These are phyloP conservation scores for Coniochaeta pulveracea DNA, from an alignment of 2,329 filamentous ascomycete genomes.

Conservation along the genomic window DNA sequence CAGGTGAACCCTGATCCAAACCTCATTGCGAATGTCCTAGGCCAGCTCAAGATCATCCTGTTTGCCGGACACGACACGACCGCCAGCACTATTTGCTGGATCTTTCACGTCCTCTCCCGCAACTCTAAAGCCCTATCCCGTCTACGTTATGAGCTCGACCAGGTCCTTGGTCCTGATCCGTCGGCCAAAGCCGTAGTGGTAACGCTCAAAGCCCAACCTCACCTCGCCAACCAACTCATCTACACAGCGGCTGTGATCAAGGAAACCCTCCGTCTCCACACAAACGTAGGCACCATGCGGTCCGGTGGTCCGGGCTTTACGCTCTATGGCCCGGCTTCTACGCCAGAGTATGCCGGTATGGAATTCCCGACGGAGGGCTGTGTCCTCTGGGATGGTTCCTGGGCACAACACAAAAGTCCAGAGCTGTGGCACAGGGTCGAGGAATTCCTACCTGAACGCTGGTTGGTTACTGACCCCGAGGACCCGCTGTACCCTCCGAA, in stretches of 20 bases:
- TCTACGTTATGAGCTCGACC: constrained; percentile 18
- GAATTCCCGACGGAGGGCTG: constrained; percentile 17
- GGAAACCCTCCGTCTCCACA: constrained; percentile 22
- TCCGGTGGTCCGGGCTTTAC: constrained; percentile 11
- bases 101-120: constrained; percentile 7
- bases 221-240: constrained; percentile 19
- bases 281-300: constrained; percentile 15
- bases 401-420: constrained; percentile 14
- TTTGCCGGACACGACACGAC: constrained; percentile 11
- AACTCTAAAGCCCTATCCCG: constrained; percentile 13
- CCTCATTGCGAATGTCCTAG: not conserved
- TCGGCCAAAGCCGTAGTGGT: not conserved
- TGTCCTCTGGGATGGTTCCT: constrained; percentile 14
- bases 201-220: constrained; percentile 9
- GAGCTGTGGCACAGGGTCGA: constrained; percentile 18
- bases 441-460: constrained; percentile 24
- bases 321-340: constrained; percentile 10
- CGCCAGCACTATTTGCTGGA: constrained; percentile 8
- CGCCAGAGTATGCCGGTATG: constrained; percentile 8
- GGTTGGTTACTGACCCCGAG: constrained; percentile 11
- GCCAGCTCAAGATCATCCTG: constrained; percentile 1
- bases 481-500: constrained; percentile 9
- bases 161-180: constrained; percentile 31
- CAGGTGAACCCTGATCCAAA: too few species aligned
- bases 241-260: constrained; percentile 26